Evolutionary conservation across 2,329 filamentous ascomycete species (phyloP), one percentile per base, ranked within the genome.

Genomic region (Talaromyces sp.): DNA sequence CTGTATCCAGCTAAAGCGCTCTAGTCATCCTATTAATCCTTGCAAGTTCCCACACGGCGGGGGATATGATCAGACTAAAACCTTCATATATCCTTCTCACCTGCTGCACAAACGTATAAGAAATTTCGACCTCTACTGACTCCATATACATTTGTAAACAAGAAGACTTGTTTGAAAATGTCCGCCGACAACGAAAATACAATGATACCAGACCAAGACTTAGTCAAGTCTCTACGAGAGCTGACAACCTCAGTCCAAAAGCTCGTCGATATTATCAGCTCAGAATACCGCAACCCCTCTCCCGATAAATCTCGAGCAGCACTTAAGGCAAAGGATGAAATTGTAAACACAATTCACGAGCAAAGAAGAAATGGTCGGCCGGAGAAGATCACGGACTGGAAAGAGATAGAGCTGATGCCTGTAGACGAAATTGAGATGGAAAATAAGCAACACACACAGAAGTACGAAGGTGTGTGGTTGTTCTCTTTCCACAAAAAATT

Each of bases 201-300:
- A n/a, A 25, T 43, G 22, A 28, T 22, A 28, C 15, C 22, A 13
- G 56, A 57, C 17, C 46, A 57, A 33, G 56, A 53, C 31, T 2
- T 5, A 33, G 56, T 21, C 48, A 45, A 39, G 39, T 58, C 56
- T 22, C 28, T 58, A 33, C 22, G 40, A 19, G 48, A 58, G 5
- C 56, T 53, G 8, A 48, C 48, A 10, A 21, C 48, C n/a, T 46
- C 40, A 39, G 39, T 53, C 56, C 46, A 45, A n/a, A 48, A 45
- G 5, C 39, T 58, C 48, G 33, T 19, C 5, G 33, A 11, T 15
- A 40, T 17, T 48, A 45, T 58, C 48, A 13, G 5, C n/a, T 36
- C 39, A 33, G 39, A 53, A 37, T 5, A 45, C 8, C 5, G 37
- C 50, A 28, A 9, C 8, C 37, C 28, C 52, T 9, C 2, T 15